Percentiles rank a stretch among this genome's conserved stretches.
phyloP scores from a whole-genome alignment of 2,329 filamentous ascomycete genomes.

The Aspergillus ustus region DNA sequence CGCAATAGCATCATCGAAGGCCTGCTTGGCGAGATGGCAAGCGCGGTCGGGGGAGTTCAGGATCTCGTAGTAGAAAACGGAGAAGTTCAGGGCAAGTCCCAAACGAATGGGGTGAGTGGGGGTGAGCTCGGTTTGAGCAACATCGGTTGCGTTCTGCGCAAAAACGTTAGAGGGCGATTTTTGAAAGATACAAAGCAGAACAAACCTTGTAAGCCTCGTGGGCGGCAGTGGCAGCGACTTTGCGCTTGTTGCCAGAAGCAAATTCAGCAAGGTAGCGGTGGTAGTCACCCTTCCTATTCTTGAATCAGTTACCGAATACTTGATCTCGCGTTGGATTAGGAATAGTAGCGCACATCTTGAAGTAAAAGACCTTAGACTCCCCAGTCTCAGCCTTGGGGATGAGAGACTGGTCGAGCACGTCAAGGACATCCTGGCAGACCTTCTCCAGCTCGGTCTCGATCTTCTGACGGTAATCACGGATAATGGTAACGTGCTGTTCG shows the following conservation, averaged over 20 bases:
- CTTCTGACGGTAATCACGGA: conserved; percentile 97
- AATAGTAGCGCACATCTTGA: conserved; percentile 87
- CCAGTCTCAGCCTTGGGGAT: conserved; percentile 95
- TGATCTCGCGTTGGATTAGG: not conserved
- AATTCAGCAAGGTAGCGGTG: conserved; percentile 99
- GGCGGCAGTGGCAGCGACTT: conserved; percentile 90
- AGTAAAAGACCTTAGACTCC: conserved; percentile 99
- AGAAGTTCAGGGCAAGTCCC: conserved; percentile 97
- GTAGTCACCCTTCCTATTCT: conserved; percentile 94
- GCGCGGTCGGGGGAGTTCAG: conserved; percentile 96
- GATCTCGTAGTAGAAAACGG: conserved; percentile 99
- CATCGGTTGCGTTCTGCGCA: conserved; percentile 88
- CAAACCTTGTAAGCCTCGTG: conserved; percentile 97
- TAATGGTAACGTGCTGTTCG: conserved; percentile 90
- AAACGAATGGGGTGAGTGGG: conserved; percentile 98
- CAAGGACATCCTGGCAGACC: conserved; percentile 96
- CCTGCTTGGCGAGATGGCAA: conserved; percentile 98
- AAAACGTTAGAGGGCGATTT: conserved; percentile 3
- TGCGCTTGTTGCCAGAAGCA: conserved; percentile 91
- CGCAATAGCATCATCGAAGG: conserved; percentile 97
- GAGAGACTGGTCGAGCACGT: conserved; percentile 88
- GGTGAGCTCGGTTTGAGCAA: conserved; percentile 95
- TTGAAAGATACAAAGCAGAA: not conserved
- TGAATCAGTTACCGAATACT: conserved; percentile 79
- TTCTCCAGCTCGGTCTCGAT: conserved; percentile 97